These are phyloP conservation scores for Talaromyces islandicus DNA, from an alignment of 2,329 filamentous ascomycete species.

Conservation along the genomic window DNA sequence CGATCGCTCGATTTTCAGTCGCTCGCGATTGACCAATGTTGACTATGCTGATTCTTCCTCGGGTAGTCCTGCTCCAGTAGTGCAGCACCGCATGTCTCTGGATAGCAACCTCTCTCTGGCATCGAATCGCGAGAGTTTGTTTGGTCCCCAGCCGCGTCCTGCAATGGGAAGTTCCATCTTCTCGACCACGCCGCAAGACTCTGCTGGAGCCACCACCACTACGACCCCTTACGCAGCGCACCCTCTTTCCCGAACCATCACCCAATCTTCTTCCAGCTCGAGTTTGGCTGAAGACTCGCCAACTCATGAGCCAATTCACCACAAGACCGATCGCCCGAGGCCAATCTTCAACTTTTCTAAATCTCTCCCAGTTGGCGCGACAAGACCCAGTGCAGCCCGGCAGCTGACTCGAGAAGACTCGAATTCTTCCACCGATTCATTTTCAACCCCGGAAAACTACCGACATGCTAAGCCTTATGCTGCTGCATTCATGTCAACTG, in stretches of 20 bases:
- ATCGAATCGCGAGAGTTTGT: constrained; percentile 58
- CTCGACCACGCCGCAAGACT: constrained; percentile 19
- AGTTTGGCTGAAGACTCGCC: constrained; percentile 69
- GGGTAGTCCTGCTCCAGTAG: constrained; percentile 50
- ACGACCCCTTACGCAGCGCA: constrained; percentile 53
- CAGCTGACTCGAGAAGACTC: constrained; percentile 45
- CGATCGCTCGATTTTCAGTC: constrained; percentile 54
- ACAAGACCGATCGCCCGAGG: constrained; percentile 48
- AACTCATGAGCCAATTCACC: constrained; percentile 53
- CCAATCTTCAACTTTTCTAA: constrained; percentile 60
- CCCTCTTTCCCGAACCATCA: constrained; percentile 79
- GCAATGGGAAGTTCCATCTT: constrained; percentile 43
- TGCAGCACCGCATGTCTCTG: constrained; percentile 66
- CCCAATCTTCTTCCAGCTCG: constrained; percentile 77
- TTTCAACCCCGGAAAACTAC: constrained; percentile 71
- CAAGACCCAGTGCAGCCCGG: constrained; percentile 41
- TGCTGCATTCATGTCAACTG: constrained; percentile 88
- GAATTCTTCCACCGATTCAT: constrained; percentile 46
- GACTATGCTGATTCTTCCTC: constrained; percentile 48
- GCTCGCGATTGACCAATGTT: constrained; percentile 25
- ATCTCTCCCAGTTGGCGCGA: constrained; percentile 64
- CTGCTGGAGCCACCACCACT: constrained; percentile 17
- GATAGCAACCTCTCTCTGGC: constrained; percentile 67
- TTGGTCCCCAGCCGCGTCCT: constrained; percentile 49
- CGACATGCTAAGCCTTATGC: constrained; percentile 71